A percentile compares a stretch with the other conserved stretches of the same genome.
These are phyloP conservation scores for Gynandropsis gynandra DNA, from an alignment of 345 rosid species.

Conservation along the genomic window DNA sequence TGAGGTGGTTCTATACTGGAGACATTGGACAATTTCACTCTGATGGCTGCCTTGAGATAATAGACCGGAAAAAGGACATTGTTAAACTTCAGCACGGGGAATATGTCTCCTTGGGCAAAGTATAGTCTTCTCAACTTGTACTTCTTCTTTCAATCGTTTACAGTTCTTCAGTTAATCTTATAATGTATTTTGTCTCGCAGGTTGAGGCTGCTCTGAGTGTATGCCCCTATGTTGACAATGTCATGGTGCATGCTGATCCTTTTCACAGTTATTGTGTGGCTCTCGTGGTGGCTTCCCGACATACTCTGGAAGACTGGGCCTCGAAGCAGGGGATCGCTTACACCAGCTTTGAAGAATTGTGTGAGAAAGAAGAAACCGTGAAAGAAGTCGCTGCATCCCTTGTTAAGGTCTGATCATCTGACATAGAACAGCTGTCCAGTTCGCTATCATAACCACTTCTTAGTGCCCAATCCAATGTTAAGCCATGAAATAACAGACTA, in stretches of 20 bases:
- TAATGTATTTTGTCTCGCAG: constrained; percentile 34
- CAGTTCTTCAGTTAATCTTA: constrained; percentile 7
- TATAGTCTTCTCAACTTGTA: constrained; percentile 24
- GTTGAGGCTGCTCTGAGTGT: constrained; percentile 81
- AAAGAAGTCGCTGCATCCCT: constrained; percentile 83
- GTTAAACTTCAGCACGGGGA: constrained; percentile 99
- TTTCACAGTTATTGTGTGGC: constrained; percentile 88
- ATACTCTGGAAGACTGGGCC: constrained; percentile 73
- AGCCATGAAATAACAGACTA: too few species aligned
- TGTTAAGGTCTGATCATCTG: constrained; percentile 41
- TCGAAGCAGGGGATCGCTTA: constrained; percentile 51
- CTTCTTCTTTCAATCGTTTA: not conserved
- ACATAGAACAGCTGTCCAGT: not conserved
- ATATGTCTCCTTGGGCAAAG: constrained; percentile 97
- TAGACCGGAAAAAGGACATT: constrained; percentile 94
- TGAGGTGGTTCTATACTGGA: constrained; percentile 98
- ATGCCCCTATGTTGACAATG: constrained; percentile 68
- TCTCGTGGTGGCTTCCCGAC: constrained; percentile 67
- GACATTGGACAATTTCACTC: constrained; percentile 86
- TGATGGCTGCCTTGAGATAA: constrained; percentile 96
- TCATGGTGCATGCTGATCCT: constrained; percentile 94
- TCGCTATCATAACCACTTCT: not conserved
- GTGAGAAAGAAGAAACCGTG: constrained; percentile 49
- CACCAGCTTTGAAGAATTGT: constrained; percentile 48
- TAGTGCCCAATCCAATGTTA: too few species aligned